Base-by-base conservation (phyloP, 225 moss, liverwort and hornwort species). In the Pleurozium schreberi region DNA sequence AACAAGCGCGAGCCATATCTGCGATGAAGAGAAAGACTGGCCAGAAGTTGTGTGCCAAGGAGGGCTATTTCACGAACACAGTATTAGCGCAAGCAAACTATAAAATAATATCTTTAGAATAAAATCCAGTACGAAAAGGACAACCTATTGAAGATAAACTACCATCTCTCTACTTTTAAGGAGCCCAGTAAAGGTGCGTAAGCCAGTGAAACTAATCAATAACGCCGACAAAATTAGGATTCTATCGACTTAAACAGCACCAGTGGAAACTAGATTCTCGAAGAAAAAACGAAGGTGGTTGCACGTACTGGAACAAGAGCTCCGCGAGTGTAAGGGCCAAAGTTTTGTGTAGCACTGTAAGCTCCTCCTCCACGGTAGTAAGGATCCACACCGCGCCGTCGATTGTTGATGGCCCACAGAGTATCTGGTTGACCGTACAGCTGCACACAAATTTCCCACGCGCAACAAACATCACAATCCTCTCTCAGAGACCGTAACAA, bases 261-360 rank as follows among this genome's bases (percentile, higher is more conserved):
- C 40, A 62, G 84, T 60, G 19, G 84, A 76, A 15, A 25, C 65
- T 66, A 50, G 17, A 34, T 26, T 40, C 15, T 52, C 21, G 60
- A 55, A 75, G 19, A 85, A n/a, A 12, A 50, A 75, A 65, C 14
- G 73, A 71, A 84, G 76, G 65, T 74, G 75, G 40, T 81, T 42
- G 81, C 33, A 85, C 93, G 26, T 90, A 94, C 93, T 42, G 93
- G 92, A 74, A 94, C 88, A 62, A 92, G 92, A 43, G 91, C 61
- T n/a, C 87, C 57, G 61, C 92, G 93, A 74, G 85, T 89, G 91
- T 93, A 93, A 27, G 93, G 93, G 27, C 93, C 93, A 73, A 93
- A 93, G n/a, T 33, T 86, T 34, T 86, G 89, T n/a, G 86, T 9
- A 34, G 86, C 73, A 86, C 90, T 90, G 84, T 91, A 93, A 25